Conservation (phyloP, 1,139 yeast genomes). For the Lodderomyces theae region DNA sequence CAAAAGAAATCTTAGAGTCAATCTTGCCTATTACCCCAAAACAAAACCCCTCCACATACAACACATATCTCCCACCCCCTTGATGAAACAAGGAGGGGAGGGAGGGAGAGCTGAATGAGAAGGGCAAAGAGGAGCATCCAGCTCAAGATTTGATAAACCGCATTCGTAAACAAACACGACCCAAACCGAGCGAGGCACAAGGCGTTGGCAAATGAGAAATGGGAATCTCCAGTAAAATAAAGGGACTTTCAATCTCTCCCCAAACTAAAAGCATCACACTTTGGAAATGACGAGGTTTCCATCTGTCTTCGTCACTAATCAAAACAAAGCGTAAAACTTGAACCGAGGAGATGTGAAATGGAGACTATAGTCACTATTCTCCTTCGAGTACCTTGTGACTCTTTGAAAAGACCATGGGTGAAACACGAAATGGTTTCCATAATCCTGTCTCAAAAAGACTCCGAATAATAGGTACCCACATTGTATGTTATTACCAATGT, state of each 20-base stretch:
- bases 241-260: neutral
- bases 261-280: constrained; percentile 7
- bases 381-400: neutral
- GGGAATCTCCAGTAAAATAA: neutral
- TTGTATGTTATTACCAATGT: too few species aligned
- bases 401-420: too few species aligned
- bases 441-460: too few species aligned
- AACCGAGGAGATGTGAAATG: neutral
- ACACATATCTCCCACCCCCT: too few species aligned
- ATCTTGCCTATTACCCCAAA: constrained; percentile 55
- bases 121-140: constrained; percentile 35
- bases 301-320: neutral
- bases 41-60: neutral
- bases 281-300: neutral
- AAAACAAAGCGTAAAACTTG: neutral
- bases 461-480: too few species aligned
- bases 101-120: too few species aligned
- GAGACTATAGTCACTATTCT: neutral
- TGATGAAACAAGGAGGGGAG: too few species aligned
- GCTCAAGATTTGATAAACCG: constrained; percentile 49
- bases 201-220: constrained; percentile 31
- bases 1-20: constrained; percentile 56
- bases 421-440: too few species aligned
- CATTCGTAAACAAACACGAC: constrained; percentile 15
- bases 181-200: constrained; percentile 68